Base-by-base conservation (phyloP, 2,329 filamentous ascomycete genomes). In the Diaporthe citri region DNA sequence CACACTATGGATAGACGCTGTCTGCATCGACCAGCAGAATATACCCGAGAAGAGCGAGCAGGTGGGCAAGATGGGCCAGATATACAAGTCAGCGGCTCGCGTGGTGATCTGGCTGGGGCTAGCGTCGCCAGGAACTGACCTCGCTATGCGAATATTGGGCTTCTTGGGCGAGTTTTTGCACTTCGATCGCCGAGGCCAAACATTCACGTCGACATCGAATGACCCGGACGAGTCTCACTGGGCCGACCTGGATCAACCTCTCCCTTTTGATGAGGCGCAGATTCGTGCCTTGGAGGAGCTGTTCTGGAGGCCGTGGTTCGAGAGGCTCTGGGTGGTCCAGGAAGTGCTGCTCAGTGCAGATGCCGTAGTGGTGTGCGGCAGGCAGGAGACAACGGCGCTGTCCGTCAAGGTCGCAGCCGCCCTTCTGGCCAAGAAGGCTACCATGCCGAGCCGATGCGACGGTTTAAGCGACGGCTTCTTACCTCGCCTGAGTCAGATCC, bases 1-100 rank as follows among this genome's bases (percentile, higher is more conserved):
- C 6, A 17, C 12, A 41, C 72, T 66, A 17, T 75, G 73, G 73
- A 66, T 75, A 25, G 73, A 75, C 34, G 41, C 48, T 25, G 52
- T 75, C 57, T 75, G 73, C 57, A 75, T 75, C 70, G 57, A 73
- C 28, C 73, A 75, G 46, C 39, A 57, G 25, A 73, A 75, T 36
- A 46, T 36, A 20, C n/a, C 51, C 25, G 73, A 75, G 25, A 75
- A 48, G 34, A 57, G 43, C 15, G 39, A 62, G 34, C 73, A 75
- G 51, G 70, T 75, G 57, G 69, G 2, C 25, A 51, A 43, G 51
- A 75, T 75, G 73, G 56, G 15, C 12, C 52, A 73, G 8, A 66
- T 75, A 28, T 75, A 73, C 57, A 20, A 31, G 13, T 60, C 34
- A 25, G 9, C 56, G 12, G 3, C 12, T 2, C 56, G 56, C 3